phyloP scores from a whole-genome alignment of 2,329 filamentous ascomycete species.

The Neofusicoccum laricinum region DNA sequence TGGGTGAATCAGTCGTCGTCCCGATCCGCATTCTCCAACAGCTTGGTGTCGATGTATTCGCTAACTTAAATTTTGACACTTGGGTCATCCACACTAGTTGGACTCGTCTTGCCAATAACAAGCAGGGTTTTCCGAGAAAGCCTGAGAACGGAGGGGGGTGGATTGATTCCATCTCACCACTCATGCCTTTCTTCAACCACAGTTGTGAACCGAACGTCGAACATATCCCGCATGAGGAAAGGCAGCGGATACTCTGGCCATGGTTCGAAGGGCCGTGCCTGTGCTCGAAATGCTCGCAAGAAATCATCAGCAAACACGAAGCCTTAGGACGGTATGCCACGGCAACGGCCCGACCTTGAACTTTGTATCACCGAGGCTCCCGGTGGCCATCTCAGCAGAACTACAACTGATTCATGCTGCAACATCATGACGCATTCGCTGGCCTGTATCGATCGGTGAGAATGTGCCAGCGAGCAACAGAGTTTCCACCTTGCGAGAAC shows the following conservation, averaged over 20 bases:
- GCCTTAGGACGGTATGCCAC: neutral
- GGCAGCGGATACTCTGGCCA: constrained; percentile 19
- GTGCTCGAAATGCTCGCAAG: constrained; percentile 17
- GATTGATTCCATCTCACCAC: constrained; percentile 28
- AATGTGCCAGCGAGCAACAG: neutral
- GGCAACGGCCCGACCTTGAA: neutral
- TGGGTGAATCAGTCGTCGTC: constrained; percentile 25
- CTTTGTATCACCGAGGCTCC: neutral
- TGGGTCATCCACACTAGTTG: constrained; percentile 32
- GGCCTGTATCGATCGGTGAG: neutral
- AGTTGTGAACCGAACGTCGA: constrained; percentile 30
- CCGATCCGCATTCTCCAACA: constrained; percentile 29
- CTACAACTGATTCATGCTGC: neutral
- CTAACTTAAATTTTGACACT: constrained; percentile 27
- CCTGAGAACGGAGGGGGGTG: constrained; percentile 23
- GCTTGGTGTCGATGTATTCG: constrained; percentile 29
- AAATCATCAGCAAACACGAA: neutral
- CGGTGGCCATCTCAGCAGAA: neutral
- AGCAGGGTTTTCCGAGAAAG: constrained; percentile 24
- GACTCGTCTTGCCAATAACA: constrained; percentile 34
- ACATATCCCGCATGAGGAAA: constrained; percentile 5
- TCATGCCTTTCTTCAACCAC: constrained; percentile 34
- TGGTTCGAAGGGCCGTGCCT: constrained; percentile 21
- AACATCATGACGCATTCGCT: neutral
- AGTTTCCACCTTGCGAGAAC: neutral